These are phyloP conservation scores for Rhododendron simsii DNA, from an alignment of 148 eudicot species.

Conservation along the genomic window DNA sequence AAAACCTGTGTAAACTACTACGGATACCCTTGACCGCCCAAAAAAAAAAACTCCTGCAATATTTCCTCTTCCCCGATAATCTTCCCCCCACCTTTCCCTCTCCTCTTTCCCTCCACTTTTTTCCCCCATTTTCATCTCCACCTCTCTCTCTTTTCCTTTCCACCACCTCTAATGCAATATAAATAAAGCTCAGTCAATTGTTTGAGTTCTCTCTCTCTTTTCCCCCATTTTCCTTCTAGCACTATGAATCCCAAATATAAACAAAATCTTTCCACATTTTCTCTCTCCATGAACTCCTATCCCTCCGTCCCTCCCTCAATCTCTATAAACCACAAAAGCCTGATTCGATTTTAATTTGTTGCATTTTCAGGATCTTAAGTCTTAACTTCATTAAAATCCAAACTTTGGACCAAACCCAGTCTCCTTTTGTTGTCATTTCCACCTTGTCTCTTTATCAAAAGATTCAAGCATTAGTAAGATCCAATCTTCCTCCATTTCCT, in stretches of 20 bases:
- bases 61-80: neutral
- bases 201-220: neutral
- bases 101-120: constrained; percentile 1
- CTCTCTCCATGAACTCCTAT: neutral
- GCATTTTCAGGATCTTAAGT: neutral
- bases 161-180: neutral
- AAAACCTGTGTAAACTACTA: too few species aligned
- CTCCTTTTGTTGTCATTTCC: neutral
- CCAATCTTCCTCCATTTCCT: neutral
- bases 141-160: neutral
- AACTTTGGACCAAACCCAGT: neutral
- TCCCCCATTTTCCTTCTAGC: neutral
- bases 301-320: neutral
- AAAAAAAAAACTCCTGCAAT: neutral
- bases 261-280: neutral
- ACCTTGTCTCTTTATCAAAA: neutral
- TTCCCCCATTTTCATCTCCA: neutral
- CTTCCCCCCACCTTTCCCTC: neutral
- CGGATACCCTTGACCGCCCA: too few species aligned
- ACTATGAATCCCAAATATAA: constrained; percentile 1
- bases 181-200: neutral
- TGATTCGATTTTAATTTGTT: too few species aligned
- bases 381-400: neutral
- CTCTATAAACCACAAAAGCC: neutral
- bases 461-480: neutral